Conservation (phyloP, 371 early-diverging fungal genomes). For the Mortierella sp. region DNA sequence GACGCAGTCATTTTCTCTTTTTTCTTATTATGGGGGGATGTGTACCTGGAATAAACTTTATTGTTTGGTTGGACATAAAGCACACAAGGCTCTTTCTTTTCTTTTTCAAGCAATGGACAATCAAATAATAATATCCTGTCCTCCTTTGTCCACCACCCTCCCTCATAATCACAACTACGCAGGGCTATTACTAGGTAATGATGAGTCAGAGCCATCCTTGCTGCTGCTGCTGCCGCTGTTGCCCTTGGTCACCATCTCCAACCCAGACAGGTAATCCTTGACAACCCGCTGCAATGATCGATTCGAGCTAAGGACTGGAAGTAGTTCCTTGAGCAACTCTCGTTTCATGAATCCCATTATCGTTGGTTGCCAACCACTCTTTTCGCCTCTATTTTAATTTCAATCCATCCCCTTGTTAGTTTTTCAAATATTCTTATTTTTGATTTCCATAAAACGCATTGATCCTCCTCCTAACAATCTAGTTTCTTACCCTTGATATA, state of each 20-base stretch:
- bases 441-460: neutral
- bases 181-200: too few species aligned
- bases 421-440: neutral
- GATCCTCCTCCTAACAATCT: neutral
- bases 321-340: slow-evolving; percentile 60
- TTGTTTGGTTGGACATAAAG: too few species aligned
- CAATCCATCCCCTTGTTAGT: neutral
- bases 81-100: too few species aligned
- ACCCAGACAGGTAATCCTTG: slow-evolving; percentile 55
- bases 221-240: neutral
- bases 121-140: too few species aligned
- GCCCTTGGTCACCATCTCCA: slow-evolving; percentile 35
- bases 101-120: too few species aligned
- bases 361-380: slow-evolving; percentile 58
- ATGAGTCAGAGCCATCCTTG: neutral
- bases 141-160: too few species aligned
- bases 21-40: too few species aligned
- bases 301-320: slow-evolving; percentile 65
- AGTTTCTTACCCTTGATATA: slow-evolving; percentile 53
- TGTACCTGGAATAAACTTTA: too few species aligned
- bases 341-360: slow-evolving; percentile 65
- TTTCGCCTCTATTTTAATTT: slow-evolving; percentile 14
- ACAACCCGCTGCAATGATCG: slow-evolving; percentile 62
- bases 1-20: neutral
- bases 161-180: too few species aligned